Conservation (phyloP, 208 protist genomes). For the Leptomonas pyrrhocoris region DNA sequence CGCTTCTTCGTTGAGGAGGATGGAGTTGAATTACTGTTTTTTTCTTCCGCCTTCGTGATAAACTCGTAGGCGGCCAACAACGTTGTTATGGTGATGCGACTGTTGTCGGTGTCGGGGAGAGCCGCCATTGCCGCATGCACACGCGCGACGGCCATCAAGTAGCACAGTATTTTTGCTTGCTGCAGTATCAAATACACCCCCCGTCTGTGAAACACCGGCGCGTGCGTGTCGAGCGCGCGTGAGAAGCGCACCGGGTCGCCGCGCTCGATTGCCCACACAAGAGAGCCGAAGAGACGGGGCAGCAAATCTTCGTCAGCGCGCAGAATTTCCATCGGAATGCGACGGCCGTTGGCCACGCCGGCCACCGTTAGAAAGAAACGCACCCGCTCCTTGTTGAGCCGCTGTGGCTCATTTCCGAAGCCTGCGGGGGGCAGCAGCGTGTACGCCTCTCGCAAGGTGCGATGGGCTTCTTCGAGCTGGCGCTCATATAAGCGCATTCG, state of each 20-base stretch:
- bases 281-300: conserved; percentile 46
- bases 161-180: conserved; percentile 65
- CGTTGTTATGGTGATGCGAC: conserved; percentile 61
- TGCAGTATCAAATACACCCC: conserved; percentile 79
- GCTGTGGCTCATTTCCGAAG: conserved; percentile 56
- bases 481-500: conserved; percentile 77
- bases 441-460: conserved; percentile 60
- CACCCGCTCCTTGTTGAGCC: conserved; percentile 79
- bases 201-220: conserved; percentile 51
- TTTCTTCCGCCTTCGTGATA: conserved; percentile 27
- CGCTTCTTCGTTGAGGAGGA: conserved; percentile 24
- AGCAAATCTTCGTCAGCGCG: conserved; percentile 54
- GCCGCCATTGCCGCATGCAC: conserved; percentile 54
- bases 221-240: conserved; percentile 48
- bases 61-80: conserved; percentile 57
- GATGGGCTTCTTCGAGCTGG: conserved; percentile 53
- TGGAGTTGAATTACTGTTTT: background rate
- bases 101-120: conserved; percentile 62
- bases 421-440: conserved; percentile 65
- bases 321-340: conserved; percentile 51
- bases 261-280: conserved; percentile 50
- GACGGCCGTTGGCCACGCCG: conserved; percentile 52
- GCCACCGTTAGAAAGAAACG: conserved; percentile 79
- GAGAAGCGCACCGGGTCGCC: conserved; percentile 60
- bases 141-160: conserved; percentile 63